Base-by-base conservation (phyloP, 129 eudicot genomes). In the Deinandra increscens region DNA sequence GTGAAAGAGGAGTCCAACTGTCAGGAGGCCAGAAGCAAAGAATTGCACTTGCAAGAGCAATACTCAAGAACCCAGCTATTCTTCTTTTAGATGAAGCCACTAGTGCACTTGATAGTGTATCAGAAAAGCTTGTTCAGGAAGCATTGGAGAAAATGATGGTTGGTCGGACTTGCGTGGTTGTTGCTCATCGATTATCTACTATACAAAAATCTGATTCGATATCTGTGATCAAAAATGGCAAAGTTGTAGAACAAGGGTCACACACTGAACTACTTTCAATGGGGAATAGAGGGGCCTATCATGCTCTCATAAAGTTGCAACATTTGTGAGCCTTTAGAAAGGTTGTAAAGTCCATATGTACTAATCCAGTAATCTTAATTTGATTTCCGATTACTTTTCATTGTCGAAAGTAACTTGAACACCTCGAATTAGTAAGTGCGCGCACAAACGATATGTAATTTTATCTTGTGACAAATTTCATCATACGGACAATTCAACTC, bases 1-100 rank as follows among this genome's bases (percentile, higher is more conserved):
- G 94, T 46, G 89, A 87, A 70, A 79, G 89, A 80, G 94, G 94
- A 45, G 85, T 77, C 34, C 89, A 87, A 56, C 78, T 87, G 7
- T 87, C 94, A 43, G 94, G 94, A 74, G 89, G 89, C 33, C 94
- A 87, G 11, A 87, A 84, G 80, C 93, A 87, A 62, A 56, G 94
- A 41, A 82, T 87, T 9, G 89, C 89, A 45, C 87, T 87, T 44
- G 94, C 94, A 15, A 79, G 89, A 61, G 89, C 94, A 19, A 81
- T 87, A 14, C 83, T 87, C 7, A 87, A 84, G 84, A 77, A 84
- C 58, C 94, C 94, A 8, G 60, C 87, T 0, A 84, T 87, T 60
- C 85, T 87, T 71, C 87, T 87, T 4, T 50, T 87, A 68, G 89
- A 87, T 44, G 89, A 81, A 61, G 94, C 94, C 15, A 87, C 94